Evolutionary conservation across 139 green algal genomes (phyloP).

Genomic region (Limnomonas spitsbergensis): DNA sequence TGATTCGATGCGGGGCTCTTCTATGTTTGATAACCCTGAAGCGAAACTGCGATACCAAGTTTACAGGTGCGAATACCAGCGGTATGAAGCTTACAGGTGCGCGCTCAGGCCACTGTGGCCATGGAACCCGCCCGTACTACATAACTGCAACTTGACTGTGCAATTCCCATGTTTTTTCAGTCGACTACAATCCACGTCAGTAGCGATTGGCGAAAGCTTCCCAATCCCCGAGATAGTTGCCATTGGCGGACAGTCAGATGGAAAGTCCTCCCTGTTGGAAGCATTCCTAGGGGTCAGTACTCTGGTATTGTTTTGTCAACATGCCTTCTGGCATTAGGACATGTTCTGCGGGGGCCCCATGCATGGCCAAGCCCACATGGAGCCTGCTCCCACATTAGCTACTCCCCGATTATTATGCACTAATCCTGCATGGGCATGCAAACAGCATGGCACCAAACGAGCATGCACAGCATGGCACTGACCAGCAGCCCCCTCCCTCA

Average conservation of each 20-base stretch:
- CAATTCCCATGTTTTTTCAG: too few species aligned
- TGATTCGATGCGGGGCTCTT: constrained; percentile 20
- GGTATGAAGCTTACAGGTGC: constrained; percentile 59
- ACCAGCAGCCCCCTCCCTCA: too few species aligned
- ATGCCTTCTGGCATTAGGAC: too few species aligned
- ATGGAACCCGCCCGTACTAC: neutral
- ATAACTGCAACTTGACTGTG: neutral
- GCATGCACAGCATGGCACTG: too few species aligned
- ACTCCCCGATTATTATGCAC: too few species aligned
- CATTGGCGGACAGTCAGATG: constrained; percentile 87
- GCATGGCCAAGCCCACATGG: too few species aligned
- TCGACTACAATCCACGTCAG: constrained; percentile 47
- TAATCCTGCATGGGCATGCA: too few species aligned
- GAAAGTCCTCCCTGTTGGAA: constrained; percentile 86
- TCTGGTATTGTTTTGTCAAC: too few species aligned
- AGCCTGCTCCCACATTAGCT: too few species aligned
- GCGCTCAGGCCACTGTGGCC: neutral
- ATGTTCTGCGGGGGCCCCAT: too few species aligned
- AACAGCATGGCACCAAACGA: too few species aligned
- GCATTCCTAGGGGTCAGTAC: constrained; percentile 79
- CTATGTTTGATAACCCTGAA: constrained; percentile 60
- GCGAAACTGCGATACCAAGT: constrained; percentile 69
- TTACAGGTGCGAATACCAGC: constrained; percentile 49
- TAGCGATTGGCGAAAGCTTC: constrained; percentile 61
- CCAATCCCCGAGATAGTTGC: constrained; percentile 92